Base-by-base conservation (phyloP, 1,284 basidiomycete genomes). In the Gymnopus androsaceus region DNA sequence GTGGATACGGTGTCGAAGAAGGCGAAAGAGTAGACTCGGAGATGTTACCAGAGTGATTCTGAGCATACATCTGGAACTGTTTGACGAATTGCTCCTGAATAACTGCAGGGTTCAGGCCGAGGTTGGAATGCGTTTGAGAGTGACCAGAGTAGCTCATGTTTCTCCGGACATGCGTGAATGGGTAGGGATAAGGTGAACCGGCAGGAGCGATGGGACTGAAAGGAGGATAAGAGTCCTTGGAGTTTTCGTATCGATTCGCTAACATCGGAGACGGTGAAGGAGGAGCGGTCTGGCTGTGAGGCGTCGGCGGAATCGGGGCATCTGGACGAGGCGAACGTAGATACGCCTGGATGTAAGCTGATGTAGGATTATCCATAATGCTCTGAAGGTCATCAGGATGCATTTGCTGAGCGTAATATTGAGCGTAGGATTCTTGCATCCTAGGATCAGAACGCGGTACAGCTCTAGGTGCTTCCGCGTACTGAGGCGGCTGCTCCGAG, bases 101-200 rank as follows among this genome's bases (percentile, higher is more conserved):
- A 1, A 73, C 72, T 1, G 74, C 70, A 3, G 77, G 74, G 59
- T 80, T 77, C 23, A 80, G 72, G 66, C 86, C 80, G 63, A 76
- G 75, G 52, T 67, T 73, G 12, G 77, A 71, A 7, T 77, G 77
- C 11, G 77, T 73, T 3, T 78, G 77, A 3, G 73, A 53, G 72
- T 25, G 72, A 15, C 66, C 65, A 2, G 71, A 59, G 45, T 78
- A 75, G 4, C 67, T 65, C 44, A 74, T 68, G 30, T 75, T 78
- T 1, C 88, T 80, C 33, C 81, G 82, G 42, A 90, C 83, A 59
- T 90, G 88, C 8, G 79, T 78, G 69, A 84, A 90, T 0, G 88
- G 88, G 66, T 84, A 87, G 0, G 87, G 88, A 59, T 88, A 90
- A 0, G 88, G 88, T 4, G 88, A 90, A 12, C 88, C 87, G 5